Evolutionary conservation across 495 filamentous ascomycete species (phyloP), one percentile per base, ranked within the genome.

Genomic region (Podospora australis): DNA sequence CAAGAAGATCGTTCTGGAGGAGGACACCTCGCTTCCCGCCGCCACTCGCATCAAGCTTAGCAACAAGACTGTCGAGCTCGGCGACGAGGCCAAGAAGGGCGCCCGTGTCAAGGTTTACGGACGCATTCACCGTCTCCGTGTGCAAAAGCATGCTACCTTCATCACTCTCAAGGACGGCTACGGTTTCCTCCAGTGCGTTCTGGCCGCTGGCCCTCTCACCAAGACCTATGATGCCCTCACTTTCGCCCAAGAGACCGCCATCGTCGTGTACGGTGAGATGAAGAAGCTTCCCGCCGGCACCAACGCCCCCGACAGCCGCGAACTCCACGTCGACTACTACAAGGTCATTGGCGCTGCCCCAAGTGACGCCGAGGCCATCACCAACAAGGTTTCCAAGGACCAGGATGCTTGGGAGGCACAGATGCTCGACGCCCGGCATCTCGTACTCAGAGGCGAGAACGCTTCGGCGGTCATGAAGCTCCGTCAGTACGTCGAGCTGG

Each of bases 291-390:
- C 85, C 2, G 74, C 77, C 22, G 88, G 85, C 53, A 78, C 84
- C 52, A 78, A 83, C 42, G 94, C 94, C 4, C 88, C 88, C 39
- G 83, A 88, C 66, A 72, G 83, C 75, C 87, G 95, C 43, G 92
- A 99, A 67, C 75, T 99, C 38, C 89, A 95, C 53, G 94, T 87
- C 48, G 92, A 99, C 64, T 97, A 87, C 72, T 97, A 83, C 72
- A 81, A 82, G 64, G 79, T 98, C 59, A 78, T 90, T 50, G 86
- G 89, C 52, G 80, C 81, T 51, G 89, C 90, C 21, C 58, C 60
- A 17, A 86, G 87, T 41, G 92, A 90, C 59, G 84, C 90, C 50
- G 92, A 97, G 48, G 87, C 94, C 47, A 91, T 96, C 63, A 95
- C 88, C 74, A 95, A 87, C 74, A 84, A 82, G 53, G 88, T 96